Conservation (phyloP, 306 rosid genomes). For the Casuarina equisetifolia region DNA sequence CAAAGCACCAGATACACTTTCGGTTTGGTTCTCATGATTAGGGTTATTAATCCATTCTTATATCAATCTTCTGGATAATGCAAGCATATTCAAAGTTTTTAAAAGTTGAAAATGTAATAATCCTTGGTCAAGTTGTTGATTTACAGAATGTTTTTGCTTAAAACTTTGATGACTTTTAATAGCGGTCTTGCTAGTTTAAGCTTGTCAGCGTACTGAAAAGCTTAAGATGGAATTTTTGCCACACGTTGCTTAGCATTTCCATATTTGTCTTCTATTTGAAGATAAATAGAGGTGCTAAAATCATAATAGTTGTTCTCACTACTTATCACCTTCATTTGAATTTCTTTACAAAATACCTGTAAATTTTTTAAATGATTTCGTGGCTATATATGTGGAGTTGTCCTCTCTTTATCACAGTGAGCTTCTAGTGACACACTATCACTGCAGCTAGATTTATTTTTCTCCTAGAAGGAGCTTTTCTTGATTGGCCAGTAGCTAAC, state of each 20-base stretch:
- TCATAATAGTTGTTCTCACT: neutral
- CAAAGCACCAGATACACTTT: neutral
- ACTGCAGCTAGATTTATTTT: neutral
- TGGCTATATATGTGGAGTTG: neutral
- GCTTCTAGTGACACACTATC: neutral
- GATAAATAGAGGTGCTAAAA: neutral
- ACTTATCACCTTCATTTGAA: neutral
- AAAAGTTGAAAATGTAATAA: neutral
- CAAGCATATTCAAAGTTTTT: neutral
- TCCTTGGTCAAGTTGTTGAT: neutral
- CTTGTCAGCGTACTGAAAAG: neutral
- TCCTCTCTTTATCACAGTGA: neutral
- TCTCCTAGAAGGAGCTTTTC: conserved; percentile 2
- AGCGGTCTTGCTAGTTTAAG: neutral
- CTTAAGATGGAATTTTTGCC: neutral
- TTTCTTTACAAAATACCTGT: neutral
- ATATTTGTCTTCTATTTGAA: neutral
- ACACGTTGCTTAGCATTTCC: neutral
- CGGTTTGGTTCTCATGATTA: neutral
- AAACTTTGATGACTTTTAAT: neutral
- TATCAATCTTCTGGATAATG: neutral
- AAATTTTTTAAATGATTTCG: too few relatives aligned
- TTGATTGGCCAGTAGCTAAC: too few relatives aligned
- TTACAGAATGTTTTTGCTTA: neutral
- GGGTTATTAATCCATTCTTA: neutral